Conservation (phyloP, 805 yeast genomes). For the Kazachstania bromeliacearum region DNA sequence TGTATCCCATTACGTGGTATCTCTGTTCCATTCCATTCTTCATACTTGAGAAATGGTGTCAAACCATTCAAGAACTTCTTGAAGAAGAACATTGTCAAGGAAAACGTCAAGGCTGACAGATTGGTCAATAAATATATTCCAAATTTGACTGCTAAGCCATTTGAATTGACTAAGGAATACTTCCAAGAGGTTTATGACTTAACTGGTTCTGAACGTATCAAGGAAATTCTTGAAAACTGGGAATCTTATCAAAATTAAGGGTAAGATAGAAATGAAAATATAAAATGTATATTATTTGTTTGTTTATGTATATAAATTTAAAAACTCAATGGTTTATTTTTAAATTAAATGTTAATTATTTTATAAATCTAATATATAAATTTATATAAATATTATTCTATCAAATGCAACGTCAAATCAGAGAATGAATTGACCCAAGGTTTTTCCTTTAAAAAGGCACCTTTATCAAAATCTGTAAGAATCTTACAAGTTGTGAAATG, state of each 20-base stretch:
- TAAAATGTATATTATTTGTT: conserved; percentile 1
- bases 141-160: conserved; percentile 96
- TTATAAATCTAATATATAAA: not conserved
- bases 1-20: conserved; percentile 97
- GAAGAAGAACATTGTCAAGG: conserved; percentile 88
- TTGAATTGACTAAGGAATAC: conserved; percentile 90
- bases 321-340: conserved; percentile 1
- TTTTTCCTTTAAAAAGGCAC: conserved; percentile 13
- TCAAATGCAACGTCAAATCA: conserved; percentile 39
- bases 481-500: conserved; percentile 15
- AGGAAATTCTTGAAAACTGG: conserved; percentile 90
- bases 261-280: not conserved
- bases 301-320: conserved; percentile 1
- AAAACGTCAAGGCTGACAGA: conserved; percentile 90
- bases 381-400: conserved; percentile 9
- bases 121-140: conserved; percentile 95
- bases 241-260: conserved; percentile 50
- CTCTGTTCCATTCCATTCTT: conserved; percentile 99
- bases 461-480: conserved; percentile 19
- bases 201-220: conserved; percentile 86
- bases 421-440: conserved; percentile 46
- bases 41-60: conserved; percentile 97
- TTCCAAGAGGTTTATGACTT: conserved; percentile 91
- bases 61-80: conserved; percentile 98
- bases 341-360: not conserved